Evolutionary conservation across 148 eudicot genomes (phyloP).

Genomic region (Chenopodium berlandieri): DNA sequence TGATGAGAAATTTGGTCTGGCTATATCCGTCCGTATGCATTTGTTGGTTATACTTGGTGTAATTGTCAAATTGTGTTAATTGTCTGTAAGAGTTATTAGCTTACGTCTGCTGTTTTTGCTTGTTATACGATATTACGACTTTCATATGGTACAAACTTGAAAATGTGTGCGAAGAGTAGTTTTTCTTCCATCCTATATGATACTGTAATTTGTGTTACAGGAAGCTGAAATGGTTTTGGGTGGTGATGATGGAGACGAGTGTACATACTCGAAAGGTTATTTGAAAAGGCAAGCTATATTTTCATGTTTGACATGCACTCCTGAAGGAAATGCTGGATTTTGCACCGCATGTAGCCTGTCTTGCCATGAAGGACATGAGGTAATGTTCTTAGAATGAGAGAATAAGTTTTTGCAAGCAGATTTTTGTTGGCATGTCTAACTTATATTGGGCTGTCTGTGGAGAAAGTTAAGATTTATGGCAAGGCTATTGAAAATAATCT

Average conservation of each 20-base stretch:
- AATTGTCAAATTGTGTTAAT: not conserved
- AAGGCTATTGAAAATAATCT: not conserved
- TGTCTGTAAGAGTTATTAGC: not conserved
- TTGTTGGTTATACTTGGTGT: not conserved
- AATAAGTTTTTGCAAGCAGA: not conserved
- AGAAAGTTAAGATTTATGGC: not conserved
- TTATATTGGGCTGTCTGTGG: not conserved
- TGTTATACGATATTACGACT: not conserved
- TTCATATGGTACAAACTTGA: not conserved
- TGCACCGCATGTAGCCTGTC: constrained; percentile 89
- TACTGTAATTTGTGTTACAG: constrained; percentile 26
- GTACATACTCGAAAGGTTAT: constrained; percentile 86
- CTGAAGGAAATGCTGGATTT: constrained; percentile 94
- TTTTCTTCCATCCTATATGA: not conserved
- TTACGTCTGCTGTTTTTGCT: not conserved
- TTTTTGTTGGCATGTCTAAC: not conserved
- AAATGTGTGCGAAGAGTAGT: not conserved
- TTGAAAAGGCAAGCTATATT: constrained; percentile 96
- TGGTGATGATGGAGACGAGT: constrained; percentile 93
- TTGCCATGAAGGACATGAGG: constrained; percentile 99
- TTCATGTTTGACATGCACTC: constrained; percentile 98
- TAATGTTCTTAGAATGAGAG: constrained; percentile 22
- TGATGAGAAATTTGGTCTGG: not conserved
- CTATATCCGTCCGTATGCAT: not conserved
- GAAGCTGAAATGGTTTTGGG: constrained; percentile 98